phyloP scores from a whole-genome alignment of 768 basidiomycete species.

The Amanita jacksonii region DNA sequence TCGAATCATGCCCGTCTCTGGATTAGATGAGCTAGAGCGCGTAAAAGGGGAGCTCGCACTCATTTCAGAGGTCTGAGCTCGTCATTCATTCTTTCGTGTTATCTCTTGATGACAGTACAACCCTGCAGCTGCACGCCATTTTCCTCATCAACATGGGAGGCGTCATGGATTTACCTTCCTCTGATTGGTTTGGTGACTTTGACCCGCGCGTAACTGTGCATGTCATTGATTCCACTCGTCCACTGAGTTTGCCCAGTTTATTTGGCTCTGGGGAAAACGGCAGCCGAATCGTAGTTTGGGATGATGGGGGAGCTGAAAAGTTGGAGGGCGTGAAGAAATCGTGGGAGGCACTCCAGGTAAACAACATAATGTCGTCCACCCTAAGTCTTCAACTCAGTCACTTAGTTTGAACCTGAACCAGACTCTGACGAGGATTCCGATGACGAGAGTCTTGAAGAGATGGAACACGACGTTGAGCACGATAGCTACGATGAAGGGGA shows the following conservation, averaged over 20 bases:
- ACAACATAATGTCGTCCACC: too few species aligned
- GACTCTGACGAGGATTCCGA: slow-evolving; percentile 42
- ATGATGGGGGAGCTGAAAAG: slow-evolving; percentile 72
- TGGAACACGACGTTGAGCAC: slow-evolving; percentile 36
- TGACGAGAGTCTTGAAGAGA: slow-evolving; percentile 37
- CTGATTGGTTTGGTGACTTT: slow-evolving; percentile 72
- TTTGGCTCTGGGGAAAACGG: slow-evolving; percentile 63
- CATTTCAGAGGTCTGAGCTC: slow-evolving; percentile 48
- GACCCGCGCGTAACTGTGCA: slow-evolving; percentile 60
- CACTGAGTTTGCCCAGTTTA: slow-evolving; percentile 79
- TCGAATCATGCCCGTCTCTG: slow-evolving; percentile 82
- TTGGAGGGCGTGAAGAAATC: slow-evolving; percentile 67
- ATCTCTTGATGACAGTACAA: too few species aligned
- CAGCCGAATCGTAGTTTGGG: slow-evolving; percentile 83
- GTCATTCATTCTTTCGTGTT: slow-evolving; percentile 4
- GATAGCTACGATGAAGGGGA: slow-evolving; percentile 31
- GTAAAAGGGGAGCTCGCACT: slow-evolving; percentile 56
- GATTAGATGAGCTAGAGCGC: slow-evolving; percentile 64
- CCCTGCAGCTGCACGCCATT: slow-evolving; percentile 74
- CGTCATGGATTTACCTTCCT: slow-evolving; percentile 69
- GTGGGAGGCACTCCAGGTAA: slow-evolving; percentile 77
- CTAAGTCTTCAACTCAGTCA: slow-evolving; percentile 6
- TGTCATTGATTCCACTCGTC: slow-evolving; percentile 90
- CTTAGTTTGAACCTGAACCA: slow-evolving; percentile 67
- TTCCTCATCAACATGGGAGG: slow-evolving; percentile 91